A percentile compares a stretch with the other conserved stretches of the same genome.
phyloP scores from a whole-genome alignment of 2,329 filamentous ascomycete species.

The Gnomoniopsis sp. region DNA sequence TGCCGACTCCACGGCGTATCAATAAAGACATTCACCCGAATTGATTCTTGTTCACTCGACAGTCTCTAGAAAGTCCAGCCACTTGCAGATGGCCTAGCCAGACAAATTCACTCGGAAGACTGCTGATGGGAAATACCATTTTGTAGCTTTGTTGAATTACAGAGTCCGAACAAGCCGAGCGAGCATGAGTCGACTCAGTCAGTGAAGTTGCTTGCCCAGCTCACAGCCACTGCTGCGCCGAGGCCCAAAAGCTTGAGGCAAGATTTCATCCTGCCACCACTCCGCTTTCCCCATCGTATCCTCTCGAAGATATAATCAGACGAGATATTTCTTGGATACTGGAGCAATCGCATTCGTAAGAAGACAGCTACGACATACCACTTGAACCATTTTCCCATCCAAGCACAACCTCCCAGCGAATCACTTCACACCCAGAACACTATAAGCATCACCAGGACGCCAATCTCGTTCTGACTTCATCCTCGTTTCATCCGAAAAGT shows the following conservation, averaged over 20 bases:
- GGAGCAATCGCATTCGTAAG: too few species aligned
- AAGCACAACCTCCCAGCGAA: too few species aligned
- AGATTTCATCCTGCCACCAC: neutral
- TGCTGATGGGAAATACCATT: neutral
- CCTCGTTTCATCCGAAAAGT: neutral
- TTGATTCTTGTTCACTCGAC: too few species aligned
- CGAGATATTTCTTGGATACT: neutral
- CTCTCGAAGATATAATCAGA: neutral
- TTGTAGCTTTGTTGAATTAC: neutral
- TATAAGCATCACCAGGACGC: neutral
- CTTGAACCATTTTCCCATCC: too few species aligned
- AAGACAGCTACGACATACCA: too few species aligned
- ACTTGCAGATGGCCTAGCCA: too few species aligned
- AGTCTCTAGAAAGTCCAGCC: too few species aligned
- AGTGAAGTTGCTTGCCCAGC: neutral
- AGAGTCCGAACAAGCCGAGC: neutral
- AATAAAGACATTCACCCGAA: neutral
- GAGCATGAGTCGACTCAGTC: neutral
- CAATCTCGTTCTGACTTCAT: neutral
- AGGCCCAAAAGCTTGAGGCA: conserved; percentile 5
- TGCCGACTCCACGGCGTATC: neutral
- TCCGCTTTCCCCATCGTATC: neutral
- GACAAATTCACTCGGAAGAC: too few species aligned
- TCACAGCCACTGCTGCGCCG: conserved; percentile 13
- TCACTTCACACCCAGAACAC: too few species aligned